Evolutionary conservation across 148 eudicot genomes (phyloP).

Genomic region (Vaccinium corymbosum): DNA sequence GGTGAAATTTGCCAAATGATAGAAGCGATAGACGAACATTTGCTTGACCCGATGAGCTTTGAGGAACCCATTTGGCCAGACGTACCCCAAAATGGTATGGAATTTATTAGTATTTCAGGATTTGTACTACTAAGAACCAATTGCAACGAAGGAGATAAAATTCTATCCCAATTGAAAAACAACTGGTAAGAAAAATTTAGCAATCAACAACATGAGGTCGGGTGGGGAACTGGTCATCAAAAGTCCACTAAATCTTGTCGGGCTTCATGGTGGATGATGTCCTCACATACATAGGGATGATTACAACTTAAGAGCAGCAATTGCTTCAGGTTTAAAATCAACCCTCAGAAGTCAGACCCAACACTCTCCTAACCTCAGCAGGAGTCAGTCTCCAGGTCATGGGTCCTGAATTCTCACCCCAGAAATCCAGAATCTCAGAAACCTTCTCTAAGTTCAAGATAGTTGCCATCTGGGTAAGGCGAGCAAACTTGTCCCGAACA

Average conservation of each 20-base stretch:
- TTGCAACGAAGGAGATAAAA: too few relatives aligned
- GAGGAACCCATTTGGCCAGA: too few relatives aligned
- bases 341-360: conserved; percentile 58
- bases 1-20: too few relatives aligned
- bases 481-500: conserved; percentile 89
- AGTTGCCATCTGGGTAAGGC: conserved; percentile 92
- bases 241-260: background rate
- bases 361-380: conserved; percentile 88
- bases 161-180: too few relatives aligned
- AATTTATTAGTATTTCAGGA: too few relatives aligned
- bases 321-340: conserved; percentile 91
- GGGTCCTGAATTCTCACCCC: conserved; percentile 97
- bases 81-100: too few relatives aligned
- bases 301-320: conserved; percentile 75
- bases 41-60: too few relatives aligned
- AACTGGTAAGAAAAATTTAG: too few relatives aligned
- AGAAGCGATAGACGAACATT: too few relatives aligned
- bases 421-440: conserved; percentile 90
- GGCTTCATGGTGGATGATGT: too few relatives aligned
- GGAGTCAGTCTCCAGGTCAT: conserved; percentile 98
- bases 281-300: background rate
- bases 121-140: too few relatives aligned
- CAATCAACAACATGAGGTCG: background rate
- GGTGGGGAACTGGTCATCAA: background rate
- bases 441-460: conserved; percentile 87